Evolutionary conservation across 352 stramenopile species (phyloP).

Genomic region (Globisporangium canariense): DNA sequence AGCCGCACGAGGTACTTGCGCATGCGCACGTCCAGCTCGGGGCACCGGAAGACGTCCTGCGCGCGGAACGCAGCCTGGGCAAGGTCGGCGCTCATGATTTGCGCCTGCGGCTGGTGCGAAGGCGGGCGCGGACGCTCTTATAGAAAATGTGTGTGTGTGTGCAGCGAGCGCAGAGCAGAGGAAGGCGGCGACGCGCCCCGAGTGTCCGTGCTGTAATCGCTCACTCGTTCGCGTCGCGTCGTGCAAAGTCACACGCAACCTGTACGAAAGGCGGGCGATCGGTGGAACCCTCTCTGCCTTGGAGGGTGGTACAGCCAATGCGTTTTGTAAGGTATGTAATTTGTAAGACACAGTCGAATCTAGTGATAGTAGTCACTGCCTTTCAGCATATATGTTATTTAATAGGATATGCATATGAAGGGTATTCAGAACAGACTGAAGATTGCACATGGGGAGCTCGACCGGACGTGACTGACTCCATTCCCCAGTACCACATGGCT

Average conservation of each 20-base stretch:
- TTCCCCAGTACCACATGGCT: no score
- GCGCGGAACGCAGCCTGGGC: conserved; percentile 18
- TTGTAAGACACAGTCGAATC: no score
- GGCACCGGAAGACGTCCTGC: conserved; percentile 52
- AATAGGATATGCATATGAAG: no score
- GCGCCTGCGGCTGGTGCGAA: not conserved
- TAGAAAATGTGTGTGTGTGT: not conserved
- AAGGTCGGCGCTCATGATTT: not conserved
- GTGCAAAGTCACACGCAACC: not conserved
- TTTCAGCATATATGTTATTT: no score
- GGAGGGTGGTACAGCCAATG: not conserved
- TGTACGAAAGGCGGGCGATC: not conserved
- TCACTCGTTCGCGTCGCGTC: no score
- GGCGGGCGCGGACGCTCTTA: no score
- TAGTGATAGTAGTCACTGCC: no score
- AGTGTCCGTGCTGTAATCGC: not conserved
- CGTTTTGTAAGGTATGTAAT: not conserved
- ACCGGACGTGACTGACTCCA: no score
- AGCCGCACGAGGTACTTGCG: conserved; percentile 76
- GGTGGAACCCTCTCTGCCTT: not conserved
- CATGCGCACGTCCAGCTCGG: conserved; percentile 66
- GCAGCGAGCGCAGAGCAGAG: not conserved
- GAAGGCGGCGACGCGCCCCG: no score
- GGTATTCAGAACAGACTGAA: no score
- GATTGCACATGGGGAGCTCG: no score